Evolutionary conservation across 495 filamentous ascomycete genomes (phyloP).

Genomic region (Ascodesmis nigricans): DNA sequence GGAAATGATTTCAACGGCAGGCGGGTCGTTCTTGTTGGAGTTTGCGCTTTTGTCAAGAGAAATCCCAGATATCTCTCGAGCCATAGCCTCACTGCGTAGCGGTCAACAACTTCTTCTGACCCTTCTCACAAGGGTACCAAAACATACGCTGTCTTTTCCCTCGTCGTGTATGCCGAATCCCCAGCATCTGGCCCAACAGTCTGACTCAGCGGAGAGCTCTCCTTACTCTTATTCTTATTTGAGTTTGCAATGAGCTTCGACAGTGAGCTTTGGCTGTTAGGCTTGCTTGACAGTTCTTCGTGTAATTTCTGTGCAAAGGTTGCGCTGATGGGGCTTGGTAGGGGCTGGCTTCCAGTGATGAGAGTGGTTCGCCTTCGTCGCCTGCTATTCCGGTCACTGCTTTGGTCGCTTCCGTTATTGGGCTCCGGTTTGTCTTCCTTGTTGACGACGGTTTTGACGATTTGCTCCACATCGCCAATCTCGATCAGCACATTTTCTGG

Average conservation of each 20-base stretch:
- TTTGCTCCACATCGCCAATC: conserved; percentile 92
- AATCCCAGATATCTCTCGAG: conserved; percentile 82
- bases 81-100: conserved; percentile 69
- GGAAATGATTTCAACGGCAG: conserved; percentile 53
- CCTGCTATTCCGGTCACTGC: conserved; percentile 74
- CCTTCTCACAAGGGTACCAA: neutral
- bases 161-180: conserved; percentile 55
- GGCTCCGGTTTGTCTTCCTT: conserved; percentile 37
- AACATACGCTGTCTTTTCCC: conserved; percentile 86
- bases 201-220: no score
- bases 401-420: conserved; percentile 33
- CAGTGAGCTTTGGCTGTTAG: conserved; percentile 50
- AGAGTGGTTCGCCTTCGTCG: conserved; percentile 76
- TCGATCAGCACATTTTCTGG: conserved; percentile 97
- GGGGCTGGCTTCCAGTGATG: conserved; percentile 89
- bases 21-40: conserved; percentile 26
- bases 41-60: conserved; percentile 65
- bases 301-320: conserved; percentile 50
- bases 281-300: conserved; percentile 32
- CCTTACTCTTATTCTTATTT: no score
- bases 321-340: conserved; percentile 85
- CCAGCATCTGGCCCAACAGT: conserved; percentile 27
- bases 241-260: conserved; percentile 41
- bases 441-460: conserved; percentile 87
- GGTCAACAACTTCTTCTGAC: no score